Conservation (phyloP, 176 grass and related monocot genomes). For the Calamus simplicifolius region DNA sequence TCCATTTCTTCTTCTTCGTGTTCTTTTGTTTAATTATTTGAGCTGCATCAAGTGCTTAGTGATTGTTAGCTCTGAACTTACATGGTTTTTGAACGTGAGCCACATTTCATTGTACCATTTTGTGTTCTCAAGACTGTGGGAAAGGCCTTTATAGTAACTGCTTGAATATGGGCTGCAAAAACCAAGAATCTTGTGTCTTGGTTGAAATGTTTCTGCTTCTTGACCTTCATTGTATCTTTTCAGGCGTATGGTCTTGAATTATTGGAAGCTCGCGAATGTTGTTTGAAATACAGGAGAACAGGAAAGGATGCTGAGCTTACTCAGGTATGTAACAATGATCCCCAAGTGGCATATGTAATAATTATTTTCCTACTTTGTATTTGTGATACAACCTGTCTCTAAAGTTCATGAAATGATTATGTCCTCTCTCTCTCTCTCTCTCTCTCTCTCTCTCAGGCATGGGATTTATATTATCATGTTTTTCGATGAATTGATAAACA, state of each 20-base stretch:
- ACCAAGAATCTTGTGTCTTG: too few species aligned
- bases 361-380: neutral
- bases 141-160: too few species aligned
- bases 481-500: slow-evolving; percentile 99
- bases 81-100: too few species aligned
- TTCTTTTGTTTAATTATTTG: too few species aligned
- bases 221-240: neutral
- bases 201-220: too few species aligned
- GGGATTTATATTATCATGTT: slow-evolving; percentile 99
- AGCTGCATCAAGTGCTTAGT: too few species aligned
- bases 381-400: neutral
- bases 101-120: too few species aligned
- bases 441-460: slow-evolving; percentile 47
- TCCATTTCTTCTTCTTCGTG: too few species aligned
- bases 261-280: slow-evolving; percentile 89
- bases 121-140: too few species aligned
- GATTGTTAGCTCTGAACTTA: too few species aligned
- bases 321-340: slow-evolving; percentile 43
- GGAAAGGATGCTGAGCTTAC: slow-evolving; percentile 90
- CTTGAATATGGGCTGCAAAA: neutral
- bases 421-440: neutral
- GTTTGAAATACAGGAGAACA: slow-evolving; percentile 67
- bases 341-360: neutral
- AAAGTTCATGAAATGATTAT: neutral
- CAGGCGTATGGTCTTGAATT: slow-evolving; percentile 92